phyloP scores from a whole-genome alignment of 352 stramenopile genomes.

The Globisporangium orthogonon region DNA sequence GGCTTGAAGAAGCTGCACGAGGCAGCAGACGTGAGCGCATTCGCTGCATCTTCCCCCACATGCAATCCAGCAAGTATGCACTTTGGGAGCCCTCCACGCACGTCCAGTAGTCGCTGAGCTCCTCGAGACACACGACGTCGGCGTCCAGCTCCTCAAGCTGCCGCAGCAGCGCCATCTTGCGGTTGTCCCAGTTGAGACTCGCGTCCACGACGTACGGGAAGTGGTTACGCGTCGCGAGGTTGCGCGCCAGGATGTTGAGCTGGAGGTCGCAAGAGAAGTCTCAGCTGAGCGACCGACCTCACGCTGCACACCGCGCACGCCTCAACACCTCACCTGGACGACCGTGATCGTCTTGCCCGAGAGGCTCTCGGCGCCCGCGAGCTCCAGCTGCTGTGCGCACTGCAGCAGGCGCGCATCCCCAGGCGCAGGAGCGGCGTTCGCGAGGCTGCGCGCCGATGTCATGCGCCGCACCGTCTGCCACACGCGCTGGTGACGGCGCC shows the following conservation, averaged over 20 bases:
- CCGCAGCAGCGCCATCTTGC: constrained; percentile 67
- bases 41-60: too few species aligned
- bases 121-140: constrained; percentile 80
- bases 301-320: too few species aligned
- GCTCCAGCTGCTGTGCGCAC: constrained; percentile 43
- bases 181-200: constrained; percentile 79
- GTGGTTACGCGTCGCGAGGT: constrained; percentile 77
- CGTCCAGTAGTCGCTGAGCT: constrained; percentile 87
- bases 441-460: neutral
- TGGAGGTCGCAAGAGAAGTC: constrained; percentile 6
- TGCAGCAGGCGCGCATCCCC: constrained; percentile 27
- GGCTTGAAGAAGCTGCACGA: constrained; percentile 72
- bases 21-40: neutral
- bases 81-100: constrained; percentile 20
- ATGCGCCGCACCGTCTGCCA: constrained; percentile 42
- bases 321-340: constrained; percentile 38
- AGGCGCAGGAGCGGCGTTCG: neutral
- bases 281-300: neutral
- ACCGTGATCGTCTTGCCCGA: constrained; percentile 70
- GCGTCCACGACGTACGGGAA: constrained; percentile 84
- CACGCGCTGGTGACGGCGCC: constrained; percentile 34
- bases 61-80: too few species aligned
- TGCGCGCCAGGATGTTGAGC: constrained; percentile 84
- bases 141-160: constrained; percentile 73
- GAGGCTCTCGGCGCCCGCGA: constrained; percentile 17